Evolutionary conservation across 2,329 filamentous ascomycete species (phyloP).

Genomic region (Leptodontidium sp.): DNA sequence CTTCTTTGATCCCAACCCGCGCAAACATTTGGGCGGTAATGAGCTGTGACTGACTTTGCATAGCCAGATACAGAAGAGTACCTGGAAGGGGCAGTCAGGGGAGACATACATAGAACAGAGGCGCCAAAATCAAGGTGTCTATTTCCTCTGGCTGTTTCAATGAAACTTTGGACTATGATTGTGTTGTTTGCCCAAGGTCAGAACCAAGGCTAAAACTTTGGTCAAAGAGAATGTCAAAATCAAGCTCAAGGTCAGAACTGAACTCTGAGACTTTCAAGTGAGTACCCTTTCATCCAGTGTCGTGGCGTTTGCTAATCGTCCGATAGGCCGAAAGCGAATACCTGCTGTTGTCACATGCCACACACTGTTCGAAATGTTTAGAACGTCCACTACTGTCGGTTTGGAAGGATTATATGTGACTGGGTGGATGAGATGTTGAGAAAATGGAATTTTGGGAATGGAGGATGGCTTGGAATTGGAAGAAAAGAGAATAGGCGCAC

Average conservation of each 20-base stretch:
- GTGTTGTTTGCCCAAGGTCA: too few relatives aligned
- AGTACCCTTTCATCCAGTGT: too few relatives aligned
- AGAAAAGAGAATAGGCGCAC: too few relatives aligned
- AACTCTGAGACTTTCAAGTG: background rate
- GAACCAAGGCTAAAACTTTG: too few relatives aligned
- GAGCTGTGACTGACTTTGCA: background rate
- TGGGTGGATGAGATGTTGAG: too few relatives aligned
- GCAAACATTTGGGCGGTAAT: too few relatives aligned
- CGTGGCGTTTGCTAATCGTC: too few relatives aligned
- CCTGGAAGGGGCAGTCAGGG: background rate
- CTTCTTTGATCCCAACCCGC: background rate
- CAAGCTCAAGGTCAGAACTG: background rate
- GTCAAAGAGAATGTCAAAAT: background rate
- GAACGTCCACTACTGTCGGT: background rate
- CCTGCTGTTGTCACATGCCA: background rate
- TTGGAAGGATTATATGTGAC: too few relatives aligned
- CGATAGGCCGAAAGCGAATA: background rate
- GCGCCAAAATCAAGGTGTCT: background rate
- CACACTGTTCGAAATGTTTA: background rate
- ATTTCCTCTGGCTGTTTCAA: background rate
- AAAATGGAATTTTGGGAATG: too few relatives aligned
- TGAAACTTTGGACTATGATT: too few relatives aligned
- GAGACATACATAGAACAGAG: background rate
- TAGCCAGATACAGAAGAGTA: background rate
- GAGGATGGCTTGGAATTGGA: too few relatives aligned